Evolutionary conservation across 192 early-diverging fungal genomes (phyloP).

Genomic region (Podila clonocystis): DNA sequence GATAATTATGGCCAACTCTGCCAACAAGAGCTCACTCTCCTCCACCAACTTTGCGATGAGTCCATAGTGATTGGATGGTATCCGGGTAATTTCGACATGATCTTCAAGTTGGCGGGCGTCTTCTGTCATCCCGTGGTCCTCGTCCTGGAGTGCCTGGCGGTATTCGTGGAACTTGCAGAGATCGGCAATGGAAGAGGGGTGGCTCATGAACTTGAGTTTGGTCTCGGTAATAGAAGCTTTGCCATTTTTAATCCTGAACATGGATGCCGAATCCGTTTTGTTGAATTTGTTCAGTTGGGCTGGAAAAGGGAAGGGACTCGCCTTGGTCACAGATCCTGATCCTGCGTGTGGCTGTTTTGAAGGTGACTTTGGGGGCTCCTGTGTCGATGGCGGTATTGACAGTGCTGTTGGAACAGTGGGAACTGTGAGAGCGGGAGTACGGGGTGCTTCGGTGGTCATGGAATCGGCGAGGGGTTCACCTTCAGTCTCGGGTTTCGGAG

Average conservation of each 20-base stretch:
- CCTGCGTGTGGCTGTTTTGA: neutral
- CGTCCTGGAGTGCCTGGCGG: conserved; percentile 21
- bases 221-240: conserved; percentile 42
- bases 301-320: neutral
- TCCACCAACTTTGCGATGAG: conserved; percentile 41
- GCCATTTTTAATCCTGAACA: conserved; percentile 45
- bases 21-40: conserved; percentile 24
- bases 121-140: conserved; percentile 3
- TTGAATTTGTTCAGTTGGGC: conserved; percentile 22
- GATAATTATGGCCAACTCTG: conserved; percentile 14
- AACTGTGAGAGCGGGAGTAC: neutral
- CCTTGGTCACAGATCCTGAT: neutral
- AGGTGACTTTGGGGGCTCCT: neutral
- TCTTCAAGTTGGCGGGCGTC: conserved; percentile 4
- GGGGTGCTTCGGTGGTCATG: neutral
- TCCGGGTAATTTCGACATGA: conserved; percentile 27
- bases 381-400: neutral
- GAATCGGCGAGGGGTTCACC: neutral
- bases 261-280: conserved; percentile 36
- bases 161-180: conserved; percentile 43
- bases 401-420: neutral
- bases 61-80: conserved; percentile 28
- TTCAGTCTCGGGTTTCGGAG: neutral
- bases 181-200: conserved; percentile 37
- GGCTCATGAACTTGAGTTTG: conserved; percentile 38